A percentile compares a stretch with the other conserved stretches of the same genome.
Evolutionary conservation across 2,329 filamentous ascomycete species (phyloP).

Genomic region (Aphanoascus verrucosus): DNA sequence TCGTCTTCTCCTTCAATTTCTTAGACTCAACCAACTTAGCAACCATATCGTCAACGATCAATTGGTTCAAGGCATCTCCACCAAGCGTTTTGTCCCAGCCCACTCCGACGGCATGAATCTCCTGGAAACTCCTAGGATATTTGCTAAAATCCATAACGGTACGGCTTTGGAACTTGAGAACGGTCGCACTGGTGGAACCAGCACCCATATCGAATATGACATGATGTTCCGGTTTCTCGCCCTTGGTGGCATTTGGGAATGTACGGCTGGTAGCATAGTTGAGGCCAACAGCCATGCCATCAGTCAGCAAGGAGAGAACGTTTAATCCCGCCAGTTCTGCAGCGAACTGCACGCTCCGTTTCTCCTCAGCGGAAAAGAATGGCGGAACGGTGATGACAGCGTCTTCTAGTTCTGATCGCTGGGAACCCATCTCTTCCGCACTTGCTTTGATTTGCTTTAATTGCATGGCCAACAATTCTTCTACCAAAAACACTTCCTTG

Average conservation of each 20-base stretch:
- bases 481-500: conserved; percentile 57
- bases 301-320: conserved; percentile 72
- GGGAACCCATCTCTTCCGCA: conserved; percentile 70
- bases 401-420: conserved; percentile 62
- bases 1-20: conserved; percentile 36
- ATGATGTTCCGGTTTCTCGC: conserved; percentile 79
- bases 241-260: conserved; percentile 74
- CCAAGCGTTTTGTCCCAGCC: conserved; percentile 87
- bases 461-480: conserved; percentile 94
- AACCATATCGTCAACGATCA: conserved; percentile 85
- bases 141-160: conserved; percentile 83
- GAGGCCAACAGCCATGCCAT: conserved; percentile 82
- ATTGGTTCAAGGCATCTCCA: conserved; percentile 75
- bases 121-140: conserved; percentile 93
- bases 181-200: conserved; percentile 79
- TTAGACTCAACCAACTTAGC: conserved; percentile 62
- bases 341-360: conserved; percentile 70
- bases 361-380: conserved; percentile 86
- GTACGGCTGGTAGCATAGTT: conserved; percentile 90
- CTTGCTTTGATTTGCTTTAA: conserved; percentile 84
- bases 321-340: conserved; percentile 81
- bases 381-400: conserved; percentile 80
- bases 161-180: conserved; percentile 80
- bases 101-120: conserved; percentile 76
- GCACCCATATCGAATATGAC: conserved; percentile 97